A percentile compares a stretch with the other conserved stretches of the same genome.
Evolutionary conservation across 1,284 basidiomycete genomes (phyloP).

Genomic region (Cutaneotrichosporon sp.): DNA sequence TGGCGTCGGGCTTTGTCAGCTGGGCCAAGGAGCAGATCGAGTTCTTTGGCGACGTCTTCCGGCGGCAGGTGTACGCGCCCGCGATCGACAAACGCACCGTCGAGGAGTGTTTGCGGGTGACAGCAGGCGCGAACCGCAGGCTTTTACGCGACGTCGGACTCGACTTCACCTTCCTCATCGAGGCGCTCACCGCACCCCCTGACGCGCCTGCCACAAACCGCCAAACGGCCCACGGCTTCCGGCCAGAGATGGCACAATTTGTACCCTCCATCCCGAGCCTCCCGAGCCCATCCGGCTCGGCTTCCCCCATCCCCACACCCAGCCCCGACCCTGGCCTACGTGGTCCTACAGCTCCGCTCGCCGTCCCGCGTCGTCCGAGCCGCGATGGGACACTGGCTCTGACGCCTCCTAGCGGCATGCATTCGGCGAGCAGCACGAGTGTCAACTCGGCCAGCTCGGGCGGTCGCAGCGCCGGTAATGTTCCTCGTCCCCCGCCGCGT

Average conservation of each 20-base stretch:
- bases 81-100: constrained; percentile 68
- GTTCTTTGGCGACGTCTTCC: constrained; percentile 78
- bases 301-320: background rate
- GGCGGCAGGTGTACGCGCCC: constrained; percentile 84
- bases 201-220: background rate
- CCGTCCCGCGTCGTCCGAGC: constrained; percentile 18
- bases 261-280: background rate
- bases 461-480: constrained; percentile 1
- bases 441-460: constrained; percentile 1
- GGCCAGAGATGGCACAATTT: background rate
- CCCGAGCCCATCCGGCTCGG: background rate
- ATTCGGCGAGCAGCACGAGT: constrained; percentile 5
- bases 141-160: constrained; percentile 86
- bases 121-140: constrained; percentile 75
- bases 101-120: constrained; percentile 72
- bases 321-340: constrained; percentile 9
- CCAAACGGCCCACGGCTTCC: constrained; percentile 10
- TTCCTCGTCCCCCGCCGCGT: constrained; percentile 19
- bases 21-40: constrained; percentile 90
- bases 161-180: constrained; percentile 83
- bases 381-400: background rate
- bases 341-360: constrained; percentile 26
- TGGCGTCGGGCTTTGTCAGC: constrained; percentile 86
- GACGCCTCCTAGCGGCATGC: constrained; percentile 8
- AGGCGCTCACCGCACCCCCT: constrained; percentile 36